A percentile compares a stretch with the other conserved stretches of the same genome.
phyloP scores from a whole-genome alignment of 108 stramenopile species.

The Fragilaria radians region DNA sequence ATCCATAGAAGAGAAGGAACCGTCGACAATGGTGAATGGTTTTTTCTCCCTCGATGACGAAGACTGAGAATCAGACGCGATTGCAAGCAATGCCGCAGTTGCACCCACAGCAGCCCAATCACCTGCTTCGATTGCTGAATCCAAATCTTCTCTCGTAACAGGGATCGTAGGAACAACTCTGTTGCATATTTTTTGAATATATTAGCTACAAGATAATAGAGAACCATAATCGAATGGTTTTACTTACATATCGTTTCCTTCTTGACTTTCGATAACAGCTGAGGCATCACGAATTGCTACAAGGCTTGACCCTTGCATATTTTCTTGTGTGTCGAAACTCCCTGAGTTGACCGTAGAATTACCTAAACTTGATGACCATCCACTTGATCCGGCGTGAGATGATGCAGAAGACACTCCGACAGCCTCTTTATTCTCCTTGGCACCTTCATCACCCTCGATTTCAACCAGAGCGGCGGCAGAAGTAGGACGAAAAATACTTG shows the following conservation, averaged over 20 bases:
- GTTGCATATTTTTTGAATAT: neutral
- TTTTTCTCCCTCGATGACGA: slow-evolving; percentile 31
- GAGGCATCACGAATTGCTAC: slow-evolving; percentile 42
- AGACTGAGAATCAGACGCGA: slow-evolving; percentile 62
- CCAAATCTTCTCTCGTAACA: slow-evolving; percentile 47
- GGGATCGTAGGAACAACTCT: slow-evolving; percentile 15
- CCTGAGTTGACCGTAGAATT: slow-evolving; percentile 50
- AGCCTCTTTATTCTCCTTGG: neutral
- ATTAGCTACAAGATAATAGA: neutral
- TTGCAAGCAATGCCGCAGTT: slow-evolving; percentile 72
- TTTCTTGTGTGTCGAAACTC: slow-evolving; percentile 26
- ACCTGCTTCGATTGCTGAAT: slow-evolving; percentile 70
- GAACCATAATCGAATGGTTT: neutral
- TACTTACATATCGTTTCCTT: neutral
- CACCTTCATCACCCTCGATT: neutral
- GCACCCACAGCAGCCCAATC: slow-evolving; percentile 87
- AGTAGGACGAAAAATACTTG: neutral
- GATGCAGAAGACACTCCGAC: slow-evolving; percentile 13
- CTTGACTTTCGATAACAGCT: slow-evolving; percentile 3
- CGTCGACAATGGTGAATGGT: neutral
- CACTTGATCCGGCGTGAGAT: slow-evolving; percentile 40
- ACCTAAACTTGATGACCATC: slow-evolving; percentile 45
- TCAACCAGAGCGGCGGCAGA: neutral
- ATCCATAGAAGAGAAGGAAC: slow-evolving; percentile 14
- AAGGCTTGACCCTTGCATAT: slow-evolving; percentile 20